Evolutionary conservation across 768 basidiomycete species (phyloP), one percentile per base, ranked within the genome.

Genomic region (Boletellus sp.): DNA sequence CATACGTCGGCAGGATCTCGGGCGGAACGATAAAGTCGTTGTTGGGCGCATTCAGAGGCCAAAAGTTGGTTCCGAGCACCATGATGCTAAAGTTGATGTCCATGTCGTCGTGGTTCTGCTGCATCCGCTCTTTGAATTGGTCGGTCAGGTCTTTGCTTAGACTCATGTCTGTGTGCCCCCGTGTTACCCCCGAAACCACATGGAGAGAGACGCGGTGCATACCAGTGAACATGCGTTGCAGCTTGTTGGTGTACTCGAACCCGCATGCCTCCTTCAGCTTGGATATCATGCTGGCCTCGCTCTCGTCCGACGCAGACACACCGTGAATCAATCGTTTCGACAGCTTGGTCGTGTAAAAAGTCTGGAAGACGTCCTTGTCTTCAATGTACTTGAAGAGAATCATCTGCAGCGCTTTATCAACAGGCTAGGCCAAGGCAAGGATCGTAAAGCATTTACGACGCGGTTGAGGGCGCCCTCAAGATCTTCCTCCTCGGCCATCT

Each of bases 321-420:
- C 83, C 83, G 57, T 90, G 85, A 58, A 99, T 92, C 22, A 99
- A 83, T 53, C 95, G 92, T 65, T 90, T 90, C 32, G 90, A 90
- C 20, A 98, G 72, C 68, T 91, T 94, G 55, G 91, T 95, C 15
- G 87, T 89, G 73, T 99, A 98, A 78, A 95, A 98, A 16, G 89
- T 89, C 65, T 95, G 94, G 83, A 97, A 99, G 12, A 98, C 91
- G 57, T 99, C 95, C 74, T 96, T 96, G 76, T 98, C 94, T 66
- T 94, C 92, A 60, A 97, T 87, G 70, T 96, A 98, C 67, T 94
- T 94, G 87, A 99, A 96, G 42, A 98, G 73, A 13, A 90, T 78
- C 94, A 97, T 96, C 95, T 98, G 63, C 2, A 54, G 33, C 13
- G 23, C 33, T 43, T 47, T 51, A 26, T 66, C 35, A 58, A 10